Percentiles rank a stretch among this genome's conserved stretches.
phyloP scores from a whole-genome alignment of 768 basidiomycete genomes.

The Mycena rosella region DNA sequence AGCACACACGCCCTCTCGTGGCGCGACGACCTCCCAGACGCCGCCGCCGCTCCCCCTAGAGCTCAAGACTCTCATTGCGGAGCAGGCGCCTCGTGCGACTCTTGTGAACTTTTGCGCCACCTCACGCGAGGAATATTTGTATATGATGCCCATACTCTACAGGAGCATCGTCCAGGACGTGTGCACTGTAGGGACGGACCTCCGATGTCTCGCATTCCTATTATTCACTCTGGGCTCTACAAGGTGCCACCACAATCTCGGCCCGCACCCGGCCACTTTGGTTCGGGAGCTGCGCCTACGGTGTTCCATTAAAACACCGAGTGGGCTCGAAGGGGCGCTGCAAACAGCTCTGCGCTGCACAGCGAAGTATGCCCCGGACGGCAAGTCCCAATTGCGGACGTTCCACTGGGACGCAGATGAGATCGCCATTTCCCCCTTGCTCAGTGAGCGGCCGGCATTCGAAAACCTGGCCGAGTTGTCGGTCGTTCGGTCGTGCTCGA shows the following conservation, averaged over 20 bases:
- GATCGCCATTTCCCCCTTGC: constrained; percentile 9
- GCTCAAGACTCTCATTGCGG: constrained; percentile 16
- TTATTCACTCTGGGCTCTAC: constrained; percentile 14
- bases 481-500: constrained; percentile 3
- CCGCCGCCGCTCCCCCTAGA: not conserved
- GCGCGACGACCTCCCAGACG: too few relatives aligned
- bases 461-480: constrained; percentile 19
- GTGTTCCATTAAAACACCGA: not conserved
- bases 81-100: constrained; percentile 7
- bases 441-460: constrained; percentile 22
- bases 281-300: constrained; percentile 14
- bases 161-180: not conserved
- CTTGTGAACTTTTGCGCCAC: constrained; percentile 18
- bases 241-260: constrained; percentile 5
- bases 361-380: constrained; percentile 17
- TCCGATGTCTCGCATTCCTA: not conserved
- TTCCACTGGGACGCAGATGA: constrained; percentile 11
- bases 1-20: not conserved
- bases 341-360: constrained; percentile 22
- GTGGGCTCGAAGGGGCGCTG: constrained; percentile 9
- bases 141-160: not conserved
- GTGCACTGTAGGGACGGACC: not conserved
- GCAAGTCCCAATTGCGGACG: constrained; percentile 20
- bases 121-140: constrained; percentile 2
- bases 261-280: constrained; percentile 17